Evolutionary conservation across 202 grass and related monocot species (phyloP).

Genomic region (Carex arenaria): DNA sequence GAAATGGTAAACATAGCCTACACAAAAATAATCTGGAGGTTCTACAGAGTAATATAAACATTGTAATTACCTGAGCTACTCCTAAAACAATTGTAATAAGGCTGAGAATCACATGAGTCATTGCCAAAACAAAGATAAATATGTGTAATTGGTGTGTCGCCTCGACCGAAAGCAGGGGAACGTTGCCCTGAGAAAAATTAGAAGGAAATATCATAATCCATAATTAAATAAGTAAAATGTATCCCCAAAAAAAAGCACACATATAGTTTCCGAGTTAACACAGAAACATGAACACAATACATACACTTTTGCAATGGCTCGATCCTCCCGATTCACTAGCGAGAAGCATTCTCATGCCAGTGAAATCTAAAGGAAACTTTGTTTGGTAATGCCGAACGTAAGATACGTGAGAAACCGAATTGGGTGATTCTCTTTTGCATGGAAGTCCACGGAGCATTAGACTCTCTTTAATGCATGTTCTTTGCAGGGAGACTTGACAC

Average conservation of each 20-base stretch:
- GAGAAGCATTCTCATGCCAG: neutral
- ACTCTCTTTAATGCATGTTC: slow-evolving; percentile 27
- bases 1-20: no score
- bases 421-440: slow-evolving; percentile 19
- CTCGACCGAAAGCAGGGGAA: slow-evolving; percentile 36
- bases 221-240: neutral
- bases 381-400: slow-evolving; percentile 1
- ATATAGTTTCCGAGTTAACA: neutral
- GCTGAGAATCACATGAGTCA: slow-evolving; percentile 43
- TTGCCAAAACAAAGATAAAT: slow-evolving; percentile 48
- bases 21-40: neutral
- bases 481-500: slow-evolving; percentile 27
- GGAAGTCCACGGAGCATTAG: slow-evolving; percentile 24
- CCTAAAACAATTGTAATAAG: slow-evolving; percentile 37
- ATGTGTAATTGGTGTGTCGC: slow-evolving; percentile 45
- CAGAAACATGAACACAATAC: neutral
- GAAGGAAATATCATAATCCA: neutral
- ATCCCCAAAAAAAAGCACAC: neutral
- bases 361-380: neutral
- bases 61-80: slow-evolving; percentile 24
- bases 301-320: slow-evolving; percentile 24
- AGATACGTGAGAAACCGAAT: neutral
- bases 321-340: slow-evolving; percentile 3
- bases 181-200: slow-evolving; percentile 27
- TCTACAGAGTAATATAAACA: neutral